Base-by-base conservation (phyloP, 2,329 filamentous ascomycete genomes). In the Nemania bipapillata region DNA sequence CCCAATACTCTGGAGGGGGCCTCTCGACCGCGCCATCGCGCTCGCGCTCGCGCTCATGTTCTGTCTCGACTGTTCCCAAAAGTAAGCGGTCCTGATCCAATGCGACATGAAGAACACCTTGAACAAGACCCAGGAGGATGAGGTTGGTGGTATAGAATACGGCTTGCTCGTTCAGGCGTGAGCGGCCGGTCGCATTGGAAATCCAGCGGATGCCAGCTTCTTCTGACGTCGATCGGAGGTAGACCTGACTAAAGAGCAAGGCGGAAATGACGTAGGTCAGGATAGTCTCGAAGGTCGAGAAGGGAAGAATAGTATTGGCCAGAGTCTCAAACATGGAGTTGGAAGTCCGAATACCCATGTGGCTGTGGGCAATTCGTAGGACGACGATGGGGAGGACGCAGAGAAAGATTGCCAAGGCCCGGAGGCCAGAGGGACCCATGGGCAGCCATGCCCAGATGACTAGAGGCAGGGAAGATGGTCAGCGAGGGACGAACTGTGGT, bases 361-460 rank as follows among this genome's bases (percentile, higher is more conserved):
- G 93, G 80, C 94, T 90, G 79, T 94, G 91, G 52, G 91, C 90
- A 76, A 97, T 93, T 76, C 94, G 92, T 59, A 97, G 87, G 73
- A 97, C 86, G 81, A 97, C 92, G 73, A 97, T 86, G 65, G 89
- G 84, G 68, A 97, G 87, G 68, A 89, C 89, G 74, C 90, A 91
- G 70, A 92, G 83, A 81, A 94, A 95, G 71, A 97, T 87, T 70
- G 93, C 85, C 17, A 90, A 78, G 5, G 93, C 87, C 74, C 94
- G 91, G 63, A 96, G 80, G 67, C 92, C 93, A 52, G 91, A 88
- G 63, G 86, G 85, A 59, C 93, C 92, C 45, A 97, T 75, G 26
- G 94, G 94, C 73, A 97, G 93, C 91, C 92, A 95, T 74, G 90
- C 85, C 94, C 93, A 97, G 69, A 97, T 82, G 58, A 89, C 92